Evolutionary conservation across 2,329 filamentous ascomycete species (phyloP).

Genomic region (Alternaria alternata): DNA sequence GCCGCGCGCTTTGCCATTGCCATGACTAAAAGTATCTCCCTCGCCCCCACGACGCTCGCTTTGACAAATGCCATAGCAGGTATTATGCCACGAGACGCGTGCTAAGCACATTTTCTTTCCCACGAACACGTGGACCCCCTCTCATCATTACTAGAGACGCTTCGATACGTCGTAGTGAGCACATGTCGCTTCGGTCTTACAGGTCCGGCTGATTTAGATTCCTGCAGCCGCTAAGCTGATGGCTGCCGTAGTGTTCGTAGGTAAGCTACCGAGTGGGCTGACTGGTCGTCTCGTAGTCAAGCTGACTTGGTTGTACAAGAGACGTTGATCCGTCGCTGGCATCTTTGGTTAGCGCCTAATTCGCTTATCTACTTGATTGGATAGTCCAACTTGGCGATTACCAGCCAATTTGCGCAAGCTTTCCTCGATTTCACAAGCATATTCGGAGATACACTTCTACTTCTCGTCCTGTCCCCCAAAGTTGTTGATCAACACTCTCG

Average conservation of each 20-base stretch:
- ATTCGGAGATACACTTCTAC: neutral
- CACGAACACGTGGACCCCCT: neutral
- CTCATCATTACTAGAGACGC: neutral
- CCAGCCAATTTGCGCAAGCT: neutral
- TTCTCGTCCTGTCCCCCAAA: too few species aligned
- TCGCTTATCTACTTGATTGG: neutral
- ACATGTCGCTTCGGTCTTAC: neutral
- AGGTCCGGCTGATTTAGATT: neutral
- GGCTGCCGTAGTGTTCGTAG: neutral
- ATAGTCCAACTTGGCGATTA: neutral
- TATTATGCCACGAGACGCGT: neutral
- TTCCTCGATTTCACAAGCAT: neutral
- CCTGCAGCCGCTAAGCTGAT: slow-evolving; percentile 1
- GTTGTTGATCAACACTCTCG: neutral
- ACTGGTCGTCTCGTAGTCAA: neutral
- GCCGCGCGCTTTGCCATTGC: neutral
- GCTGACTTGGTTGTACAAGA: neutral
- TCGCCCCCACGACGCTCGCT: neutral
- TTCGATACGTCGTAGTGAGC: neutral
- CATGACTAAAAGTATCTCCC: neutral
- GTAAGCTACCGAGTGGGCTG: neutral
- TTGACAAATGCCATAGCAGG: neutral
- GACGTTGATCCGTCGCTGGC: neutral
- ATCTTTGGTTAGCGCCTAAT: neutral
- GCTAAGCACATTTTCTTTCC: neutral